Evolutionary conservation across 495 filamentous ascomycete species (phyloP).

Genomic region (Hypoxylon fragiforme): DNA sequence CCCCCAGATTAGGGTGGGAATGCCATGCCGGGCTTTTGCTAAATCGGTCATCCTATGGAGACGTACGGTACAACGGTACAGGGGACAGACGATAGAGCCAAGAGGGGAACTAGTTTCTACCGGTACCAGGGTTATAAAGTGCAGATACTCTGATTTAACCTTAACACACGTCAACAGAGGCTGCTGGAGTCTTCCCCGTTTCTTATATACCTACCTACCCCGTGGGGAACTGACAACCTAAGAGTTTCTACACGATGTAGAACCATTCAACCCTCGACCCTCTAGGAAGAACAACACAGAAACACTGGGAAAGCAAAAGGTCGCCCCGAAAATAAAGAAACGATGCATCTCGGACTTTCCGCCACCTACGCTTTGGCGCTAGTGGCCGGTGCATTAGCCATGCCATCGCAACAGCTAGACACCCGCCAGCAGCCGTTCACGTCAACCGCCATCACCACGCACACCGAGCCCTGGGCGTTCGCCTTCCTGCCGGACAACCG

Average conservation of each 20-base stretch:
- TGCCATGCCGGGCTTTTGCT: slow-evolving; percentile 32
- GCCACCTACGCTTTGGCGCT: slow-evolving; percentile 39
- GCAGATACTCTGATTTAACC: slow-evolving; percentile 27
- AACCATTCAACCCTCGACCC: slow-evolving; percentile 32
- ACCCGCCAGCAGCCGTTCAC: slow-evolving; percentile 40
- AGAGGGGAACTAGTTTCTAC: slow-evolving; percentile 25
- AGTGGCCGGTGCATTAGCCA: slow-evolving; percentile 39
- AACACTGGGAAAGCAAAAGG: slow-evolving; percentile 34
- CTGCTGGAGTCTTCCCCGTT: slow-evolving; percentile 33
- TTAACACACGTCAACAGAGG: slow-evolving; percentile 27
- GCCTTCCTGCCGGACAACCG: slow-evolving; percentile 44
- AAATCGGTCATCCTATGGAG: slow-evolving; percentile 25
- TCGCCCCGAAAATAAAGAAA: slow-evolving; percentile 35
- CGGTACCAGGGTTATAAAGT: slow-evolving; percentile 22
- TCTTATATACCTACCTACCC: slow-evolving; percentile 41
- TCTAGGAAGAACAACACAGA: slow-evolving; percentile 38
- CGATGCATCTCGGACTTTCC: slow-evolving; percentile 42
- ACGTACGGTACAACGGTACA: slow-evolving; percentile 14
- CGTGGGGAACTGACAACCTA: slow-evolving; percentile 25
- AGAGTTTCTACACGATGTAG: slow-evolving; percentile 33
- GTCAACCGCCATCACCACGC: slow-evolving; percentile 38
- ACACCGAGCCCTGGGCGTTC: slow-evolving; percentile 41
- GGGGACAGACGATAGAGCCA: slow-evolving; percentile 13
- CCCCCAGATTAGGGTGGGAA: slow-evolving; percentile 29
- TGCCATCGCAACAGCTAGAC: slow-evolving; percentile 36